A percentile compares a stretch with the other conserved stretches of the same genome.
Conservation (phyloP, 371 early-diverging fungal genomes). For the Apophysomyces sp. region DNA sequence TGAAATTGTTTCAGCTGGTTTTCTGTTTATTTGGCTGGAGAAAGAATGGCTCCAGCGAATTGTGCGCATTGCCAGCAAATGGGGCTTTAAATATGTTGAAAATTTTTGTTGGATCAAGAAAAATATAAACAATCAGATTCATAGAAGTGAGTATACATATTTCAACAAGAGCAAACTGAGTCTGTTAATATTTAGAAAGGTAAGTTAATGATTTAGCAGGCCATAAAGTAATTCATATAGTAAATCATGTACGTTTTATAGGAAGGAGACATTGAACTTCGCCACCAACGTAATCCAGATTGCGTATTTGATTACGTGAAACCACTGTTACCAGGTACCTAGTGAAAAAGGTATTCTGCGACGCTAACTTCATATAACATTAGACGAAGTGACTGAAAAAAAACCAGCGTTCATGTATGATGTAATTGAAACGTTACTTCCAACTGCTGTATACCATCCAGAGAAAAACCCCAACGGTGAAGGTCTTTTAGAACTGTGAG, state of each 20-base stretch:
- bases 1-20: slow-evolving; percentile 71
- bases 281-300: slow-evolving; percentile 93
- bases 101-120: slow-evolving; percentile 94
- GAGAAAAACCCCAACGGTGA: slow-evolving; percentile 64
- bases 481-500: slow-evolving; percentile 74
- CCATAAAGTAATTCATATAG: no score
- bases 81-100: slow-evolving; percentile 95
- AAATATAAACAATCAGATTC: slow-evolving; percentile 78
- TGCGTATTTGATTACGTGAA: slow-evolving; percentile 91
- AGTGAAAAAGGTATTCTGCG: not conserved
- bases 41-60: slow-evolving; percentile 86
- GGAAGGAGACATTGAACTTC: slow-evolving; percentile 81
- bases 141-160: slow-evolving; percentile 59
- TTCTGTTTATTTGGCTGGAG: slow-evolving; percentile 90
- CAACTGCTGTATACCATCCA: slow-evolving; percentile 68
- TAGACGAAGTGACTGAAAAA: slow-evolving; percentile 66
- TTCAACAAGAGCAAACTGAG: slow-evolving; percentile 85
- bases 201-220: slow-evolving; percentile 8
- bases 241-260: slow-evolving; percentile 12
- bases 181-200: slow-evolving; percentile 86
- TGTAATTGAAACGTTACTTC: slow-evolving; percentile 87
- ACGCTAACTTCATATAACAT: not conserved
- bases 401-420: slow-evolving; percentile 84
- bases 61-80: slow-evolving; percentile 65
- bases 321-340: slow-evolving; percentile 53